phyloP scores from a whole-genome alignment of 352 stramenopile species.

The Globisporangium emineosum region DNA sequence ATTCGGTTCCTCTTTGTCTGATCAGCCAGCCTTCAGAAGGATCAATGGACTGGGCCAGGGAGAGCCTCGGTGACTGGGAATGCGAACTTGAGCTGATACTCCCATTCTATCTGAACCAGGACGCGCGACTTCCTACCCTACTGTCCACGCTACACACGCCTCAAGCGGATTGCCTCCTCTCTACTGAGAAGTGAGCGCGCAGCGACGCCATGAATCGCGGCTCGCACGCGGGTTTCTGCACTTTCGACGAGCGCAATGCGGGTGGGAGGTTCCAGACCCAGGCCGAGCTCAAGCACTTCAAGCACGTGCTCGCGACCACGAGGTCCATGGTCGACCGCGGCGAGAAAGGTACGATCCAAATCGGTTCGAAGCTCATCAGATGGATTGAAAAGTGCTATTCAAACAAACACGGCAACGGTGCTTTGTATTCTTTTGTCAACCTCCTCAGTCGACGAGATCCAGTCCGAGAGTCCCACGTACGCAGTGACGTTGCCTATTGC shows the following conservation, averaged over 20 bases:
- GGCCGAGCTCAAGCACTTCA: conserved; percentile 73
- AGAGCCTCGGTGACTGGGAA: background rate
- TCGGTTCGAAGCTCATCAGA: background rate
- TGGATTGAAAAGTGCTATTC: background rate
- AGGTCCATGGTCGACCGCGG: conserved; percentile 45
- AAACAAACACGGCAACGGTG: background rate
- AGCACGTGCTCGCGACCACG: conserved; percentile 60
- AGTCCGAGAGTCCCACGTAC: conserved; percentile 44
- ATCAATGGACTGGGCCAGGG: background rate
- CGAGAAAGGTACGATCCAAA: conserved; percentile 36
- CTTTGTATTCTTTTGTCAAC: background rate
- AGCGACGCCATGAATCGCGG: conserved; percentile 54
- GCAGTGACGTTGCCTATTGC: background rate
- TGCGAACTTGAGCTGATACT: background rate
- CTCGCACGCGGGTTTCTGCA: conserved; percentile 64
- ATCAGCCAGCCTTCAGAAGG: background rate
- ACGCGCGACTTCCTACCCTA: background rate
- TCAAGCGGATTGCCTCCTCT: background rate
- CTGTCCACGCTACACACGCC: too few species aligned
- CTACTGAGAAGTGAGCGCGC: too few species aligned
- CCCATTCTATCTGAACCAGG: background rate
- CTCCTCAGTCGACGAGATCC: conserved; percentile 43
- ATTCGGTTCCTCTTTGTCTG: conserved; percentile 5
- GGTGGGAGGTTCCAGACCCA: conserved; percentile 72
- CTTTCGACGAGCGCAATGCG: conserved; percentile 77